Percentiles rank a stretch among this genome's conserved stretches.
Evolutionary conservation across 2,329 filamentous ascomycete species (phyloP).

Genomic region (Elsinoe ampelina): DNA sequence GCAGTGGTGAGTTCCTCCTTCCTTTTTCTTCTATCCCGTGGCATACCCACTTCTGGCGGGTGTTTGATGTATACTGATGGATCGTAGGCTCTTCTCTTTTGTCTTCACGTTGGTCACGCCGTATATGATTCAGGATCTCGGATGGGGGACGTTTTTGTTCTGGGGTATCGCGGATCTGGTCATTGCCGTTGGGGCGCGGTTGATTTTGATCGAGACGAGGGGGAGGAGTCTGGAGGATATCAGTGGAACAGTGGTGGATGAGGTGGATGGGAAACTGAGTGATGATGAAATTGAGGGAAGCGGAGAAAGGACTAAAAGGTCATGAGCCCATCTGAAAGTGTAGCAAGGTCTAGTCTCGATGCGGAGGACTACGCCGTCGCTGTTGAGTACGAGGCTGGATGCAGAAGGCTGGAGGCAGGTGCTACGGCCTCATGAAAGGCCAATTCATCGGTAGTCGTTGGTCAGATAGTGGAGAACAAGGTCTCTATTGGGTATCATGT

Average conservation of each 20-base stretch:
- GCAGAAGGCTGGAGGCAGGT: too few species aligned
- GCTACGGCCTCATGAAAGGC: too few species aligned
- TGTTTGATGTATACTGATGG: too few species aligned
- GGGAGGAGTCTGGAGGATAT: conserved; percentile 30
- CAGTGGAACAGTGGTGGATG: conserved; percentile 15
- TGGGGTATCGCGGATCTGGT: conserved; percentile 39
- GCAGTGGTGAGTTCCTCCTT: conserved; percentile 39
- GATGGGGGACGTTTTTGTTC: conserved; percentile 40
- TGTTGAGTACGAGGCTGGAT: too few species aligned
- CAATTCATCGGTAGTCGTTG: too few species aligned
- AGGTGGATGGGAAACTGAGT: background rate
- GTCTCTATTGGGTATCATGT: too few species aligned
- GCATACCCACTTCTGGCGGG: too few species aligned
- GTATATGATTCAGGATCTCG: conserved; percentile 41
- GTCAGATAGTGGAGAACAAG: too few species aligned
- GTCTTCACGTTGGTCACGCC: conserved; percentile 33
- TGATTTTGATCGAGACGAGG: conserved; percentile 32
- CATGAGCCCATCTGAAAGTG: background rate
- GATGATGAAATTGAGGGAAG: background rate
- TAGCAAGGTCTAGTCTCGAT: too few species aligned
- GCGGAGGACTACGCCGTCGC: too few species aligned
- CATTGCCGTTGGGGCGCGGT: conserved; percentile 33
- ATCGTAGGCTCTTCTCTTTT: conserved; percentile 38
- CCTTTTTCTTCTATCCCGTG: conserved; percentile 39
- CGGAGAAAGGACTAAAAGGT: background rate